A percentile compares a stretch with the other conserved stretches of the same genome.
phyloP scores from a whole-genome alignment of 1,284 basidiomycete species.

The Melampsora larici-populina region DNA sequence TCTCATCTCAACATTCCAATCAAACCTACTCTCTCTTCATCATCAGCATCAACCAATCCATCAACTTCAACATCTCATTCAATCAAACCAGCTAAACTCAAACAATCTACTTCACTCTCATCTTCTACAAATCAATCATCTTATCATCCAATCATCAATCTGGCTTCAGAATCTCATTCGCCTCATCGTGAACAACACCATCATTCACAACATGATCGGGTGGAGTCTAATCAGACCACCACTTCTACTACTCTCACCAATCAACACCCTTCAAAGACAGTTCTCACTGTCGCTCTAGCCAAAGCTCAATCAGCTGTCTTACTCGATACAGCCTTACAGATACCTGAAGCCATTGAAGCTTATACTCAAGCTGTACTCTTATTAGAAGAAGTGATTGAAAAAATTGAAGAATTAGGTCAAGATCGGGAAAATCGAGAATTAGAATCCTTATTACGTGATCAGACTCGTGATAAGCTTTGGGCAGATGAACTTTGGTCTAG shows the following conservation, averaged over 20 bases:
- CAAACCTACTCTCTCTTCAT: too few relatives aligned
- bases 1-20: too few relatives aligned
- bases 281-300: constrained; percentile 55
- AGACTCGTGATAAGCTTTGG: constrained; percentile 31
- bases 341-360: constrained; percentile 54
- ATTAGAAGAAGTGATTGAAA: constrained; percentile 55
- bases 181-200: not conserved
- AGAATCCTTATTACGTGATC: constrained; percentile 14
- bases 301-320: constrained; percentile 56
- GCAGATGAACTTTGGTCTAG: constrained; percentile 19
- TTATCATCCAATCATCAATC: not conserved
- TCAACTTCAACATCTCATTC: not conserved
- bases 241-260: constrained; percentile 41
- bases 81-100: not conserved
- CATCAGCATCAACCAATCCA: not conserved
- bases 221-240: not conserved
- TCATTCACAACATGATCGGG: not conserved
- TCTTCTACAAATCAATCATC: not conserved
- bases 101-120: not conserved
- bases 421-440: constrained; percentile 27
- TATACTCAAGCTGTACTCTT: constrained; percentile 54
- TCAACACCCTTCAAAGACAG: constrained; percentile 50
- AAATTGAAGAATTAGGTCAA: constrained; percentile 51
- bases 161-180: not conserved
- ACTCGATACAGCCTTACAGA: constrained; percentile 54